Evolutionary conservation across 345 rosid genomes (phyloP).

Genomic region (Arabis hirsuta): DNA sequence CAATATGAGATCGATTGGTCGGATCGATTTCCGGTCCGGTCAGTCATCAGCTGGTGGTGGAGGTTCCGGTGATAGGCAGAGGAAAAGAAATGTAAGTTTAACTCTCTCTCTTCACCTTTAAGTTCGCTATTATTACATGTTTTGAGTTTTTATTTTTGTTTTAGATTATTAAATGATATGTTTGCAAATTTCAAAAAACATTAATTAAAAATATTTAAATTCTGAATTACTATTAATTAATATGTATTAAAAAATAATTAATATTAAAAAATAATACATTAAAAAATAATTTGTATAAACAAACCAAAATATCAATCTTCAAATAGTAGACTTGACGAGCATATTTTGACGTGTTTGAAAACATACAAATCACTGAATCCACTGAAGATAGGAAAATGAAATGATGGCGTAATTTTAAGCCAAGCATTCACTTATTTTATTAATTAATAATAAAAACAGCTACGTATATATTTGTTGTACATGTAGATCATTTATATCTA

Average conservation of each 20-base stretch:
- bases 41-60: conserved; percentile 44
- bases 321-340: not conserved
- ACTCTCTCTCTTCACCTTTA: not conserved
- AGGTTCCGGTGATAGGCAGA: conserved; percentile 42
- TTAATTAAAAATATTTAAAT: too few species aligned
- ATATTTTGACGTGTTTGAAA: conserved; percentile 16
- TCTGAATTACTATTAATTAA: too few species aligned
- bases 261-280: too few species aligned
- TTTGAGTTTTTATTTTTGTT: too few species aligned
- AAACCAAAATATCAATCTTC: too few species aligned
- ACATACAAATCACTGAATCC: not conserved
- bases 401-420: conserved; percentile 23
- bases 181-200: too few species aligned
- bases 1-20: conserved; percentile 43
- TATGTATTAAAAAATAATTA: too few species aligned
- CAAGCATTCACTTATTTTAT: not conserved
- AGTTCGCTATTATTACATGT: not conserved
- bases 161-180: too few species aligned
- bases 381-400: not conserved
- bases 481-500: too few species aligned
- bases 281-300: too few species aligned
- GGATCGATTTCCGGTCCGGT: conserved; percentile 57
- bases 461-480: too few species aligned
- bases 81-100: conserved; percentile 73
- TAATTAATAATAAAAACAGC: not conserved